Evolutionary conservation across 2,329 filamentous ascomycete species (phyloP).

Genomic region (Lanzia echinophila): DNA sequence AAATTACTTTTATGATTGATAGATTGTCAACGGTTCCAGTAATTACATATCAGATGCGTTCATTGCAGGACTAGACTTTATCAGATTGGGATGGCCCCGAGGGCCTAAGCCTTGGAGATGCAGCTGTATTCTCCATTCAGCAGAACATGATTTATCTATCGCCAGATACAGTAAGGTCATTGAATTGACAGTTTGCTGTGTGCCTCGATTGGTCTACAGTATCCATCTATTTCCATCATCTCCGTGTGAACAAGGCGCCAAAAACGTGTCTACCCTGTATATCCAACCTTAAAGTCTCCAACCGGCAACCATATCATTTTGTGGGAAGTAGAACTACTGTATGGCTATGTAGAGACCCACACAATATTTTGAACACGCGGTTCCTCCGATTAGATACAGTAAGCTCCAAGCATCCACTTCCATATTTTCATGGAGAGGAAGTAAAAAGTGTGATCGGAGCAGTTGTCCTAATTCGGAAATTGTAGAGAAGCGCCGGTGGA

Average conservation of each 20-base stretch:
- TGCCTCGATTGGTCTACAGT: too few relatives aligned
- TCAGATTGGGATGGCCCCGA: neutral
- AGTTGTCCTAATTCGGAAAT: neutral
- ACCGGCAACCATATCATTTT: neutral
- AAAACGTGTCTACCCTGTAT: too few relatives aligned
- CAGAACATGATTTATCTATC: slow-evolving; percentile 4
- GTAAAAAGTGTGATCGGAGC: neutral
- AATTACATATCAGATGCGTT: slow-evolving; percentile 1
- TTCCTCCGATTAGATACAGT: slow-evolving; percentile 7
- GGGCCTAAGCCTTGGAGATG: neutral
- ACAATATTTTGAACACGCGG: slow-evolving; percentile 1
- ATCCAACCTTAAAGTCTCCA: too few relatives aligned
- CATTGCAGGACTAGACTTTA: neutral
- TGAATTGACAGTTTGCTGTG: neutral
- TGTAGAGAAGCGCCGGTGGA: neutral
- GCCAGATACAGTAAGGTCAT: neutral
- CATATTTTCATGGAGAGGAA: neutral
- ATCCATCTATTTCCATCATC: too few relatives aligned
- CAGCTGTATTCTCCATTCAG: slow-evolving; percentile 6
- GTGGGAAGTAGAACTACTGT: neutral
- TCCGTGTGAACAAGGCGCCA: too few relatives aligned
- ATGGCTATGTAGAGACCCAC: neutral
- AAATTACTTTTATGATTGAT: neutral
- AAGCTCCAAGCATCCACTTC: neutral
- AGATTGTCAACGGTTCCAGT: neutral